Conservation (phyloP, 2,329 filamentous ascomycete genomes). For the Byssothecium circinans region DNA sequence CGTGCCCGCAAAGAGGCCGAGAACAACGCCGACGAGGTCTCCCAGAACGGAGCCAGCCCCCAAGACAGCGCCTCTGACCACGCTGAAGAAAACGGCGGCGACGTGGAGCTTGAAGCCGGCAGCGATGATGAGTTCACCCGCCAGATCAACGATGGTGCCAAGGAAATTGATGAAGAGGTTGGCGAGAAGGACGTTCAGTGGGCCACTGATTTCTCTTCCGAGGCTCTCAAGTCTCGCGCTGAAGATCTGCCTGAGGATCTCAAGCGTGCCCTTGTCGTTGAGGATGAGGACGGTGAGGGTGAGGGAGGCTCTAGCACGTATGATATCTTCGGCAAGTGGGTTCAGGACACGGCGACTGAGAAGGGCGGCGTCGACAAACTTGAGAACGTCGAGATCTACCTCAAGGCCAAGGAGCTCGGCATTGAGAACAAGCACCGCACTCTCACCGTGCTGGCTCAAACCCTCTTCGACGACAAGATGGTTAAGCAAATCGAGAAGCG, state of each 20-base stretch:
- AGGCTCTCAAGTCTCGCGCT: conserved; percentile 91
- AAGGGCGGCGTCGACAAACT: conserved; percentile 74
- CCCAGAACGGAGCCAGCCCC: conserved; percentile 61
- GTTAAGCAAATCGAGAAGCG: conserved; percentile 83
- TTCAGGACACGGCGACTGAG: conserved; percentile 72
- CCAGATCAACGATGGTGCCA: conserved; percentile 67
- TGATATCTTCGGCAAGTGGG: conserved; percentile 91
- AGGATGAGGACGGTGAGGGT: conserved; percentile 78
- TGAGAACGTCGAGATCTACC: conserved; percentile 86
- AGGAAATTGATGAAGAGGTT: conserved; percentile 70
- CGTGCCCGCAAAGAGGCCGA: conserved; percentile 78
- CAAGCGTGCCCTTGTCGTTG: conserved; percentile 85
- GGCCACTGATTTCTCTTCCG: conserved; percentile 95
- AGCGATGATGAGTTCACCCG: conserved; percentile 93
- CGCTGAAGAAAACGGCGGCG: conserved; percentile 66
- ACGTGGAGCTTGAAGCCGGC: conserved; percentile 67
- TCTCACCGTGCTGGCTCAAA: conserved; percentile 86
- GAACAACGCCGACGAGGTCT: conserved; percentile 57
- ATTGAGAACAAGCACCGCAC: conserved; percentile 95
- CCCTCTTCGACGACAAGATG: conserved; percentile 89
- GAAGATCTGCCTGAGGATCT: conserved; percentile 92
- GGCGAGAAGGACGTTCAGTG: conserved; percentile 85
- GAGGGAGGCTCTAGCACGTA: conserved; percentile 80
- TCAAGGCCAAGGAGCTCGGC: conserved; percentile 95
- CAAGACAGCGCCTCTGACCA: conserved; percentile 69